Evolutionary conservation across 371 early-diverging fungal genomes (phyloP).

Genomic region (Apophysomyces elegans): DNA sequence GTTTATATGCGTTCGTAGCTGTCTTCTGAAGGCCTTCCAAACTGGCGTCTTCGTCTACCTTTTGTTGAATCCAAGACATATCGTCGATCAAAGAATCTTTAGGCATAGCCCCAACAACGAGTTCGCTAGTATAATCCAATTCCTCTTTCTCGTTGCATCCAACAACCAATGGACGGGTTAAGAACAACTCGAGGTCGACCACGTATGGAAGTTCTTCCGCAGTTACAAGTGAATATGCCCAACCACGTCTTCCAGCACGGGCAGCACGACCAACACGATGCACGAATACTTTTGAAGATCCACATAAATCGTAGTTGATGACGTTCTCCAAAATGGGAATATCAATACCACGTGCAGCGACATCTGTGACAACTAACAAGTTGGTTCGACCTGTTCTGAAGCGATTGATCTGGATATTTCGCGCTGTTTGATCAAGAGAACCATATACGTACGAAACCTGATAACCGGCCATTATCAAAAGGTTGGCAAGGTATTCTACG

Average conservation of each 20-base stretch:
- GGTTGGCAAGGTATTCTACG: constrained; percentile 88
- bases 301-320: constrained; percentile 97
- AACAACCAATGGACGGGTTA: constrained; percentile 77
- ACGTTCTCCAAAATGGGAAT: constrained; percentile 97
- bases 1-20: constrained; percentile 83
- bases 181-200: constrained; percentile 91
- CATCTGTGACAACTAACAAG: constrained; percentile 96
- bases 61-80: constrained; percentile 70
- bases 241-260: constrained; percentile 93
- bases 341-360: constrained; percentile 99
- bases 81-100: constrained; percentile 67
- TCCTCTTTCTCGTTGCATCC: constrained; percentile 51
- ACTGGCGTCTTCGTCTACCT: constrained; percentile 62
- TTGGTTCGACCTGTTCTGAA: constrained; percentile 83
- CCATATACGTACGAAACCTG: constrained; percentile 90
- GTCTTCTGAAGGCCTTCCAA: constrained; percentile 69
- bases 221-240: constrained; percentile 90
- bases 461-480: constrained; percentile 76
- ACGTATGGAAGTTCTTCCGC: constrained; percentile 92
- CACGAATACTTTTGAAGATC: constrained; percentile 94
- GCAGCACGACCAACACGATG: constrained; percentile 99
- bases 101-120: constrained; percentile 85
- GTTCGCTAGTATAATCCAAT: constrained; percentile 78
- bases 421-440: constrained; percentile 91
- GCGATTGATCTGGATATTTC: constrained; percentile 82